Evolutionary conservation across 352 stramenopile genomes (phyloP), one percentile per base, ranked within the genome.

Genomic region (Aphanomyces invadans): DNA sequence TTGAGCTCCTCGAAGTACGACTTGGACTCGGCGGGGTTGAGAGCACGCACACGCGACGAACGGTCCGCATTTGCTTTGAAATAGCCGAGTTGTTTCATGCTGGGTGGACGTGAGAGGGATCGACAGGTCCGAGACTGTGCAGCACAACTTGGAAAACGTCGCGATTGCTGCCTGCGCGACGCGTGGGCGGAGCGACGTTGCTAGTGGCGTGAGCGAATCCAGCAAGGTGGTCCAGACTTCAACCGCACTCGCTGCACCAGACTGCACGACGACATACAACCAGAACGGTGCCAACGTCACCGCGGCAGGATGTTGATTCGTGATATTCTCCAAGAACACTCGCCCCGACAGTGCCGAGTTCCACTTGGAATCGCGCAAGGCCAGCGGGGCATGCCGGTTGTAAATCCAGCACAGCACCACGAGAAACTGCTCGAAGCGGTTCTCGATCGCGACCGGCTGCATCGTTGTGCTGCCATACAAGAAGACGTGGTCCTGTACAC

Each of bases 341-440:
- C 21, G 48, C 0, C n/a, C 60, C 12, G 60, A 36, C 15, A 49
- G 11, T 2, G 60, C 29, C 17, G 36, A 5, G 19, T 9, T n/a
- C 60, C 60, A 67, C 21, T 21, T 33, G 7, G 25, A 19, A 3
- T 59, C 60, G 9, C 48, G 28, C 26, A 64, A 31, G 7, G 25
- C 49, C n/a, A 49, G 26, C 3, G 49, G 19, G 10, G 3, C 38
- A 3, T 67, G 3, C 10, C 25, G 38, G 12, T 4, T 23, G 26
- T 52, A 60, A 21, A 46, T 19, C 60, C 60, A 67, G 36, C 60
- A 67, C 11, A 67, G n/a, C 21, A 46, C 17, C 4, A 49, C 12
- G 4, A 67, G 33, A 28, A 25, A 59, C 26, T 67, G 60, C 3
- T 15, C 60, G 12, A 55, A 51, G 11, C 42, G 29, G 9, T 39